These are phyloP conservation scores for Corymbia maculata DNA, from an alignment of 345 rosid genomes.

Conservation along the genomic window DNA sequence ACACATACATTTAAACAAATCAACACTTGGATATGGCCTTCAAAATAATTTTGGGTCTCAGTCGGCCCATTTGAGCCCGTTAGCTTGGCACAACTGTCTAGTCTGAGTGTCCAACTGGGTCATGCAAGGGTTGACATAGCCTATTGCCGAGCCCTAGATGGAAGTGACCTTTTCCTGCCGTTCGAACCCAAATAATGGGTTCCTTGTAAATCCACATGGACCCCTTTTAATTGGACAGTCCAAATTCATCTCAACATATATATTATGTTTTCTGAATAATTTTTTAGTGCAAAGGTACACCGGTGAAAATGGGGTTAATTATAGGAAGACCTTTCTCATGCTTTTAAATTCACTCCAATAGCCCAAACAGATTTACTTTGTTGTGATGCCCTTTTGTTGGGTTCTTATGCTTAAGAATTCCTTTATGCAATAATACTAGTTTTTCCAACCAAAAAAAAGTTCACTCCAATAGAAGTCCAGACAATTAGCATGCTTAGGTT, in stretches of 20 bases:
- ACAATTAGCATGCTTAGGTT: neutral
- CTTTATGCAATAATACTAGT: too few species aligned
- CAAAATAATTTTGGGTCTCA: neutral
- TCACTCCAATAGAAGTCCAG: neutral
- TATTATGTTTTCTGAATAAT: neutral
- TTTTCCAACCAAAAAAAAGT: too few species aligned
- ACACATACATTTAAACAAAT: neutral
- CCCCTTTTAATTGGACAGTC: too few species aligned
- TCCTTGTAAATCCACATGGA: too few species aligned
- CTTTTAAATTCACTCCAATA: neutral
- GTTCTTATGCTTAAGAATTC: too few species aligned
- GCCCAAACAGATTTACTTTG: neutral
- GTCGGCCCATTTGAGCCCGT: neutral
- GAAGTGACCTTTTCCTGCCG: neutral
- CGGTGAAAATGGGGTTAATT: neutral
- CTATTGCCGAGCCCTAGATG: neutral
- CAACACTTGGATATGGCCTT: neutral
- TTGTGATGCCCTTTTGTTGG: too few species aligned
- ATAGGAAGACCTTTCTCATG: neutral
- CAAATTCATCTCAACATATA: too few species aligned
- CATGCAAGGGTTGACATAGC: fast-evolving
- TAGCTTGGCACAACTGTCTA: neutral
- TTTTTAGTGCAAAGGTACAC: neutral
- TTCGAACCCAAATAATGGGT: too few species aligned
- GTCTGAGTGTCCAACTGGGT: neutral